Base-by-base conservation (phyloP, 352 stramenopile species). In the Phytopythium aichiense region DNA sequence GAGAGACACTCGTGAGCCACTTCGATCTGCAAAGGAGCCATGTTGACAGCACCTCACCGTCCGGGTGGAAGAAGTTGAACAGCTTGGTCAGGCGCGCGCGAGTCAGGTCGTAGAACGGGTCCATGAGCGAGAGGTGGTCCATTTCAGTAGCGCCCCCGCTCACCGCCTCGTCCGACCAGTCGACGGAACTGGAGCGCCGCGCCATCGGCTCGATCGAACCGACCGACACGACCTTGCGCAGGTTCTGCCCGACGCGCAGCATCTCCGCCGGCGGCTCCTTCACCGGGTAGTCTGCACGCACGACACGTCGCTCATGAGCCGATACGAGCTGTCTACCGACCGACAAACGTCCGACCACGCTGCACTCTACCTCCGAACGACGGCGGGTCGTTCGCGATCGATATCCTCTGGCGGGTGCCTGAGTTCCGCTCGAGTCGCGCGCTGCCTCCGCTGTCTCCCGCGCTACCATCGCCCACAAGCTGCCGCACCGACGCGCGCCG, bases 101-200 rank as follows among this genome's bases (percentile, higher is more conserved):
- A 20, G 82, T 95, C 55, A 95, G 81, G 48, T 95, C 86, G 56
- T 92, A 93, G 65, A 91, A 90, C 42, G 86, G 84, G 31, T 95
- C 86, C 80, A 91, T 88, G 18, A 95, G 71, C 55, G 84, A 85
- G 23, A 75, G 64, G 60, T 87, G 75, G 4, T 89, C 76, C 15
- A 71, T 66, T 7, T 74, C 63, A 13, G 72, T 66, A 7, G 72
- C 72, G n/a, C 61, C 68, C 0, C 33, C 56, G 55, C 23, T 52
- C 25, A 60, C 55, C 6, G 55, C 50, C 37, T 70, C 63, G 25
- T 90, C 84, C n/a, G 75, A 88, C 83, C 81, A 92, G 52, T 87
- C 77, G n/a, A 89, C 55, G 49, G 74, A 74, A 58, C 81, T 79
- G n/a, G 66, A 77, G 54, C 73, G 68, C 28, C 77, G 65, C 33